These are phyloP conservation scores for Umbilicus rupestris DNA, from an alignment of 164 flowering plant genomes.

Conservation along the genomic window DNA sequence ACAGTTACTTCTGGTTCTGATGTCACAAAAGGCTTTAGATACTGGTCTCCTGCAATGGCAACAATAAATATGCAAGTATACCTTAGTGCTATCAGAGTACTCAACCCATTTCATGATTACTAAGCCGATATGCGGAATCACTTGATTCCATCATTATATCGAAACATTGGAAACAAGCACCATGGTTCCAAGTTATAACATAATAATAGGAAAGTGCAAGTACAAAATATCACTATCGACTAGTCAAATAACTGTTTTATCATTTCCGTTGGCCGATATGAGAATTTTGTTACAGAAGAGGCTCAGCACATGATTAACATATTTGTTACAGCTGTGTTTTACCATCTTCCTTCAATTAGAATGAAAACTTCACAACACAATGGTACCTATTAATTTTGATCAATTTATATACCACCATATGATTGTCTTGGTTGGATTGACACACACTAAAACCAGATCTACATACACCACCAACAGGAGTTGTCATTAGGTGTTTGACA, in stretches of 20 bases:
- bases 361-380: no score
- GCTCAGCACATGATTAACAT: background rate
- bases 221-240: background rate
- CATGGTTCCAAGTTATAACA: no score
- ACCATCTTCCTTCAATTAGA: background rate
- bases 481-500: background rate
- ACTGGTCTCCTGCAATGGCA: constrained; percentile 34
- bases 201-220: background rate
- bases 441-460: background rate
- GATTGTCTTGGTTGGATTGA: background rate
- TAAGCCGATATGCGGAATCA: no score
- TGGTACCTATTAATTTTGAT: no score
- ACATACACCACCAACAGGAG: background rate
- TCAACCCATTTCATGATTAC: background rate
- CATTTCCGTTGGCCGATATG: background rate
- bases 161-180: no score
- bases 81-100: background rate
- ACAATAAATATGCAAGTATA: background rate
- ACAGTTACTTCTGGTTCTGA: constrained; percentile 40
- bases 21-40: constrained; percentile 43
- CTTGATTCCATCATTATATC: no score
- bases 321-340: background rate
- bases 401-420: no score
- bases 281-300: background rate
- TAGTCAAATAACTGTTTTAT: background rate